These are phyloP conservation scores for Chlorella sp. DNA, from an alignment of 139 green algal species.

Conservation along the genomic window DNA sequence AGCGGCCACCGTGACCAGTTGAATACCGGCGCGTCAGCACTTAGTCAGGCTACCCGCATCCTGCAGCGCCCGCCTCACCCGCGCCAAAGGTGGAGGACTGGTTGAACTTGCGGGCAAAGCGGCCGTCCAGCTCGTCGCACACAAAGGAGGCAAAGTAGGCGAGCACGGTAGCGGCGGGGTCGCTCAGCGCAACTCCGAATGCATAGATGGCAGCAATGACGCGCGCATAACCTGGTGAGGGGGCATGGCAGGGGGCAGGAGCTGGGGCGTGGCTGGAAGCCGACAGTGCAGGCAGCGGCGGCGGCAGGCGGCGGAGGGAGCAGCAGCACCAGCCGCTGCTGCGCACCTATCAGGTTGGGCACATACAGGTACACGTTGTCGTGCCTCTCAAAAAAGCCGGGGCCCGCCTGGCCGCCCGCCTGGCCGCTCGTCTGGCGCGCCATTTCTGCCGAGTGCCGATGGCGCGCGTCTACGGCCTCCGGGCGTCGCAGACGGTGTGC, in stretches of 20 bases:
- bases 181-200: constrained; percentile 67
- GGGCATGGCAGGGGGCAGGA: background rate
- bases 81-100: constrained; percentile 89
- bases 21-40: too few relatives aligned
- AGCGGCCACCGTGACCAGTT: too few relatives aligned
- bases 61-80: background rate
- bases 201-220: constrained; percentile 71
- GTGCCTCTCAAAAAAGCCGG: constrained; percentile 74
- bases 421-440: background rate
- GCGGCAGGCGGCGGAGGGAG: background rate
- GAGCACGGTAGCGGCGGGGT: constrained; percentile 59
- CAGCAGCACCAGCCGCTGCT: background rate
- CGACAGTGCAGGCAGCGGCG: background rate
- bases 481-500: too few relatives aligned
- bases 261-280: background rate
- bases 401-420: background rate
- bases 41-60: background rate
- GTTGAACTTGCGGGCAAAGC: constrained; percentile 82
- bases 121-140: constrained; percentile 93
- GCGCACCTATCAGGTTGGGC: constrained; percentile 88
- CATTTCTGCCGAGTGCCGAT: too few relatives aligned
- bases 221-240: constrained; percentile 78
- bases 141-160: constrained; percentile 87
- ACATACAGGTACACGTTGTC: constrained; percentile 77
- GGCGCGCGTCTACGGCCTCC: too few relatives aligned